Evolutionary conservation across 2,329 filamentous ascomycete species (phyloP), one percentile per base, ranked within the genome.

Genomic region (Clonostachys rhizophaga): DNA sequence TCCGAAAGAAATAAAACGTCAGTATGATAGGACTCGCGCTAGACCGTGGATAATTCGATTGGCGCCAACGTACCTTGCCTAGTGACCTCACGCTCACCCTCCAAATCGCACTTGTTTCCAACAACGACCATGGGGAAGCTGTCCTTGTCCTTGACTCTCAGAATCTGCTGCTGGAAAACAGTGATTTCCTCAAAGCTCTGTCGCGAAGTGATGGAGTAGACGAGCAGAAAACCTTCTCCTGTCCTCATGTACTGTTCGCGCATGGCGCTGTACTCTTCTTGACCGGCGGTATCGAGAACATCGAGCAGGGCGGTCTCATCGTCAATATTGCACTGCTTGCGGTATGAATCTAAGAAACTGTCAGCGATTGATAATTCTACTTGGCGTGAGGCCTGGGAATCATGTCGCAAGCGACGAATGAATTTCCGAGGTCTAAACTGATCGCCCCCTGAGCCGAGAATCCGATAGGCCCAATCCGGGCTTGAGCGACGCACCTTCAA

Each of bases 211-310:
- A 99, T 99, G 57, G 91, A 96, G 79, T 97, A 97, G 62, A 97
- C 91, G 46, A 99, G 84, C 63, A 99, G 75, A 73, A 99, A 99
- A 46, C 94, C 94, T 72, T 99, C 94, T 66, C 94, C 94, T 20
- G 92, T 97, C 62, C 94, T 86, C 92, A 99, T 99, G 80, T 97
- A 99, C 74, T 97, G 94, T 76, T 99, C 94, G 65, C 94, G 83
- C 94, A 99, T 97, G 46, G 94, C 94, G 48, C 91, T 96, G 77
- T 97, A 99, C 75, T 99, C 94, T 73, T 99, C 94, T 71, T 99
- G 94, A 50, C 94, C 94, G 53, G 94, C 94, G 47, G 94, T 99
- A 71, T 99, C 94, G 67, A 97, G 86, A 54, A 99, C 94, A 70
- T 99, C 94, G 69, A 99, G 87, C 51, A 99, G 82, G 45, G 94